Conservation (phyloP, 192 early-diverging fungal genomes). For the Coemansia sp. region DNA sequence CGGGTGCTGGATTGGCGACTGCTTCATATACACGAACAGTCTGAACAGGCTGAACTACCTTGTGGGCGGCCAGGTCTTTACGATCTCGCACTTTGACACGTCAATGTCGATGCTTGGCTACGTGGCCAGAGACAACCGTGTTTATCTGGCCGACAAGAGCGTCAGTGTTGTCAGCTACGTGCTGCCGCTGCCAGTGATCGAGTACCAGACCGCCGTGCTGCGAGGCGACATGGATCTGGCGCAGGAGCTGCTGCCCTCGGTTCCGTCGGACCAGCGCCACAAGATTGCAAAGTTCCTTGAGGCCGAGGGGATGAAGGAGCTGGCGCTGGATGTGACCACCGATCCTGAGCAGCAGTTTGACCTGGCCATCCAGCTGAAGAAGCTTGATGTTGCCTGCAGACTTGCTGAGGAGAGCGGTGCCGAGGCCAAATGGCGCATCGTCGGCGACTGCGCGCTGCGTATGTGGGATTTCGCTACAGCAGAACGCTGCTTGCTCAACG, state of each 20-base stretch:
- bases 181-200: conserved; percentile 90
- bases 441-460: conserved; percentile 87
- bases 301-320: conserved; percentile 85
- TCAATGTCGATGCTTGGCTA: conserved; percentile 94
- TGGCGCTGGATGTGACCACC: conserved; percentile 92
- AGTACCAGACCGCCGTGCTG: conserved; percentile 98
- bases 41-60: conserved; percentile 94
- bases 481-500: conserved; percentile 84
- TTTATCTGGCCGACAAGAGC: conserved; percentile 95
- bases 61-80: conserved; percentile 91
- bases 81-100: conserved; percentile 94
- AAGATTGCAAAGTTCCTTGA: conserved; percentile 95
- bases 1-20: conserved; percentile 98
- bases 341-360: conserved; percentile 97
- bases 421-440: conserved; percentile 91
- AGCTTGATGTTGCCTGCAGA: conserved; percentile 78
- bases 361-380: conserved; percentile 83
- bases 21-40: conserved; percentile 95
- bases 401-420: conserved; percentile 85
- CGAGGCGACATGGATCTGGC: conserved; percentile 91
- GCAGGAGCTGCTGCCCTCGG: conserved; percentile 74
- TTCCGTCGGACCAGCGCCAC: conserved; percentile 86
- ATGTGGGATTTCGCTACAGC: conserved; percentile 92
- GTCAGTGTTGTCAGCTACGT: conserved; percentile 86
- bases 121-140: conserved; percentile 88